Conservation (phyloP, 2,329 filamentous ascomycete genomes). For the Paramyrothecium sp. region DNA sequence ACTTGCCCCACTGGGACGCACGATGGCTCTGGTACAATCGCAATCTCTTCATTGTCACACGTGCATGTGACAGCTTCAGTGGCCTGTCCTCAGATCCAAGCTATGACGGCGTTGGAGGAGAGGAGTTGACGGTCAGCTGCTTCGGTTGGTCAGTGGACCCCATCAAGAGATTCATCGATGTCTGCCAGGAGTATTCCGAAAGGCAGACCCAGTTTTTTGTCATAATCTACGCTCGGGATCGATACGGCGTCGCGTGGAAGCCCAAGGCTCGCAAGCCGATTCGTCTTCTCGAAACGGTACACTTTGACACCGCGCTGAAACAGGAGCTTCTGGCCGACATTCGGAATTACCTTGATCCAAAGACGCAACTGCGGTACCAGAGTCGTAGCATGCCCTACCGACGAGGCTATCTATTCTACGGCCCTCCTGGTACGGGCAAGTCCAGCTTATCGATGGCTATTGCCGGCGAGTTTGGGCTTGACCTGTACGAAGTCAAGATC, state of each 20-base stretch:
- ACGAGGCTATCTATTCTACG: conserved; percentile 62
- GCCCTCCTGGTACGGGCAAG: conserved; percentile 62
- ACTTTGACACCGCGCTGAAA: conserved; percentile 46
- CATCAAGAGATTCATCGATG: conserved; percentile 42
- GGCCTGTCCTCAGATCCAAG: conserved; percentile 35
- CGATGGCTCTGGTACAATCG: conserved; percentile 49
- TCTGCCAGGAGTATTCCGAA: conserved; percentile 46
- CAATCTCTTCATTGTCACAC: conserved; percentile 42
- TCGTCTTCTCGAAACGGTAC: conserved; percentile 48
- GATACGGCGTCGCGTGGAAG: conserved; percentile 47
- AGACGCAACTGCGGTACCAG: conserved; percentile 57
- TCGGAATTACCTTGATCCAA: conserved; percentile 49
- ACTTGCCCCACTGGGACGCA: conserved; percentile 42
- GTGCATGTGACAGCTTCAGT: conserved; percentile 36
- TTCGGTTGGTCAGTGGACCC: conserved; percentile 50
- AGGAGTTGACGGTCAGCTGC: conserved; percentile 47
- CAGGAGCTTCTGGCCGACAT: conserved; percentile 47
- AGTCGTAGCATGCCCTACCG: conserved; percentile 44
- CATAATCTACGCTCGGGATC: conserved; percentile 44
- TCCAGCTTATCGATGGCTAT: conserved; percentile 53
- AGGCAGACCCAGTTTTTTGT: conserved; percentile 47
- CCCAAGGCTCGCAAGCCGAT: conserved; percentile 47
- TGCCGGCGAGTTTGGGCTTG: conserved; percentile 48
- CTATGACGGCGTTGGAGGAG: conserved; percentile 44
- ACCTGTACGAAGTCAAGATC: conserved; percentile 48